phyloP scores from a whole-genome alignment of 306 rosid species.

The Prunus mume region DNA sequence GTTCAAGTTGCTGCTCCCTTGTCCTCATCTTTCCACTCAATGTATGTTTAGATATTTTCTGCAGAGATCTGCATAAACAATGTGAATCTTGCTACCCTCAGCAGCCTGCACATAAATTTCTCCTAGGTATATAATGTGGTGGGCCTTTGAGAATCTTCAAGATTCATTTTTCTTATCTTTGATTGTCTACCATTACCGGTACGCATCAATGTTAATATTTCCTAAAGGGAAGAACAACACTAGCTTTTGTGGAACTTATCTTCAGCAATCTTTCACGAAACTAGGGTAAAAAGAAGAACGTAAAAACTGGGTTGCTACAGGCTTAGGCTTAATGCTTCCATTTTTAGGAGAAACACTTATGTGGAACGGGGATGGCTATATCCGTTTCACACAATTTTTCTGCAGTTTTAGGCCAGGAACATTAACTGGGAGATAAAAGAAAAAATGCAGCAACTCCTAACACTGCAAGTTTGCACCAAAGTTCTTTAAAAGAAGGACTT shows the following conservation, averaged over 20 bases:
- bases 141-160: slow-evolving; percentile 17
- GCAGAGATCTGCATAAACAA: background rate
- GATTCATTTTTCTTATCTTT: background rate
- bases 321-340: no score
- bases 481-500: background rate
- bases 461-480: background rate
- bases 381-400: no score
- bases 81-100: slow-evolving; percentile 2
- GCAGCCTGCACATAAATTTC: slow-evolving; percentile 2
- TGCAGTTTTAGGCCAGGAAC: background rate
- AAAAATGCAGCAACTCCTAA: no score
- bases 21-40: background rate
- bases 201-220: background rate
- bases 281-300: background rate
- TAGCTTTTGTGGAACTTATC: background rate
- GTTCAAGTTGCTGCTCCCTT: background rate
- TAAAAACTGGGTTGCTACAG: background rate
- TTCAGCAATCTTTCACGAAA: background rate
- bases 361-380: no score
- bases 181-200: background rate
- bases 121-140: slow-evolving; percentile 4
- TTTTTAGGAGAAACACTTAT: no score
- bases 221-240: background rate
- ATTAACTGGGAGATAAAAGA: no score
- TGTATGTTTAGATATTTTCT: background rate